Conservation (phyloP, 202 grass and related monocot species). For the Brachypodium distachyon region DNA sequence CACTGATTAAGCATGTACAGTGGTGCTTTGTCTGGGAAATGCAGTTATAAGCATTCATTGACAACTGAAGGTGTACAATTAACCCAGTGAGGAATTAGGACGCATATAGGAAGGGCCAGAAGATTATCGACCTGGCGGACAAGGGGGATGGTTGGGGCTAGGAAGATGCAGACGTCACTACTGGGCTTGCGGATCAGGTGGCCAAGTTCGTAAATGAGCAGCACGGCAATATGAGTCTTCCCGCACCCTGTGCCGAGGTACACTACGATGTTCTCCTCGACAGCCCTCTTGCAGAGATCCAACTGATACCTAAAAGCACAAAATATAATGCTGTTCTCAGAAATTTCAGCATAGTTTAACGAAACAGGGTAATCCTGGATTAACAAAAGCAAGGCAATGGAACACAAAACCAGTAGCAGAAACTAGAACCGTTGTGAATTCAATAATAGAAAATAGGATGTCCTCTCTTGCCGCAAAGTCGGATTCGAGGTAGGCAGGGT, state of each 20-base stretch:
- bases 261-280: conserved; percentile 73
- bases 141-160: conserved; percentile 78
- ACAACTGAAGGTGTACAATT: background rate
- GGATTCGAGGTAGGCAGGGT: background rate
- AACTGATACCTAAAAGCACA: conserved; percentile 63
- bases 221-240: conserved; percentile 90
- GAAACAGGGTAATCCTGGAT: background rate
- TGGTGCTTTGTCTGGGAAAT: background rate
- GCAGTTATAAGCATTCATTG: background rate
- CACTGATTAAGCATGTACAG: conserved; percentile 16
- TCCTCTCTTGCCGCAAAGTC: background rate
- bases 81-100: background rate
- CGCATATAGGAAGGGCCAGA: background rate
- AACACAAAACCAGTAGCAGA: background rate
- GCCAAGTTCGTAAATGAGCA: conserved; percentile 84
- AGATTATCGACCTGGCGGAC: conserved; percentile 60
- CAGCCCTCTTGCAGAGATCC: conserved; percentile 68
- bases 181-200: conserved; percentile 79
- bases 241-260: conserved; percentile 84
- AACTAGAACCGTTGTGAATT: background rate
- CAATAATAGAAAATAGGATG: background rate
- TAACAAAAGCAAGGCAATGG: background rate
- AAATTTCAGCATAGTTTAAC: background rate
- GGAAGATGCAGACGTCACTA: conserved; percentile 63
- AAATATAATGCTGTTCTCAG: background rate